Evolutionary conservation across 2,329 filamentous ascomycete species (phyloP), one percentile per base, ranked within the genome.

Genomic region (Huntiella moniliformis): DNA sequence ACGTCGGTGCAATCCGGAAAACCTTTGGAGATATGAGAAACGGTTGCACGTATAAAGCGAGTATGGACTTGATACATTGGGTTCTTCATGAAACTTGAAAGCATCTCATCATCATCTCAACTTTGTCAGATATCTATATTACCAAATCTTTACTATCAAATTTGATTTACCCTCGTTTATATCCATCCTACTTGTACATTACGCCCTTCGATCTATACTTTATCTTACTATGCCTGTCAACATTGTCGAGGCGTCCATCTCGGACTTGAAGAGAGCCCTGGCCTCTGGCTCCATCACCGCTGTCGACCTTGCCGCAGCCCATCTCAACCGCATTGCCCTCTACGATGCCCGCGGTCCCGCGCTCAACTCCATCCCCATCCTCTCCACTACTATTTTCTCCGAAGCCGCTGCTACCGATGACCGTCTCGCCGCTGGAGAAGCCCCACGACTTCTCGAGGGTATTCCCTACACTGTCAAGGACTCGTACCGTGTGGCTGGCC

Each of bases 401-500:
- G 54, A 57, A 17, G 58, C 58, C 0, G 50, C 52, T 4, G 53
- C 53, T 0, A 59, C 59, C 0, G 59, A 61, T 5, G 53, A 54
- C 22, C 48, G 53, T 8, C 52, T 57, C 2, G 52, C 54, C 6
- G 43, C 48, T 2, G 52, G 53, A 4, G 35, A 18, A 6, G 5
- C 46, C 3, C 38, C 44, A 33, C 38, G 47, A 1, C 39, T 58
- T 1, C 58, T 75, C 0, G 70, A 77, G 51, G 70, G 73, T 1
- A 72, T 77, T 5, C 70, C 71, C 0, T 74, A 64, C 49, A 71
- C 70, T 0, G 60, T 73, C 52, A 76, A 77, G 54, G 72, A 77
- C 53, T 68, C 63, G 52, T 74, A 68, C 59, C 71, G 67, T 51
- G 65, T 69, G 22, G 60, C 62, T 17, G 67, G 67, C 1, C 64